Conservation (phyloP, 257 asterid species). For the Solanum pimpinellifolium region DNA sequence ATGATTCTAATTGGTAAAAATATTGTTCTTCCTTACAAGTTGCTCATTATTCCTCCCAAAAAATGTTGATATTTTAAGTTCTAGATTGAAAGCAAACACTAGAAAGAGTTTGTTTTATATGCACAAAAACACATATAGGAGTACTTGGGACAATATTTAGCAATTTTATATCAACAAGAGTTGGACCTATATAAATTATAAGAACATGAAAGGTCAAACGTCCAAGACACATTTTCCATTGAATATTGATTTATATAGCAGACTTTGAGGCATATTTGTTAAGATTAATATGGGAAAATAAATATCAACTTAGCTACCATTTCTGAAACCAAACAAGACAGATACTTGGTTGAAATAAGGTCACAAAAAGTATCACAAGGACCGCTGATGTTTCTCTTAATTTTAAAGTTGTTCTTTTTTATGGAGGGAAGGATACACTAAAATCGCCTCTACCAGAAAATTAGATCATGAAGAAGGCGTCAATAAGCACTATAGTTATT, state of each 20-base stretch:
- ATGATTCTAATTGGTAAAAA: no score
- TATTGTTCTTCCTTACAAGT: no score
- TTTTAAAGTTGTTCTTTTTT: not conserved
- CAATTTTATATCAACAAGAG: no score
- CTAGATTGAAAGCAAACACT: no score
- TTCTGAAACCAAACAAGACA: not conserved
- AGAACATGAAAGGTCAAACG: no score
- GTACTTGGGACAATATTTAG: no score
- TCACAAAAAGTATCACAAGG: not conserved
- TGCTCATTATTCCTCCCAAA: no score
- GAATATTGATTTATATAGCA: not conserved
- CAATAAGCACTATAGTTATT: conserved; percentile 22
- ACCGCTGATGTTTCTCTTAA: not conserved
- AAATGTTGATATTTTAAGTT: no score
- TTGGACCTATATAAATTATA: no score
- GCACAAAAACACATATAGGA: no score
- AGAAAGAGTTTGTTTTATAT: no score
- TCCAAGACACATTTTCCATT: no score
- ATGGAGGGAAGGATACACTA: conserved; percentile 39
- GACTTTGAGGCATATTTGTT: not conserved
- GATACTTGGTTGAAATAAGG: not conserved
- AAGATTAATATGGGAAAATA: not conserved
- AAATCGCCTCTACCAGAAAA: conserved; percentile 54
- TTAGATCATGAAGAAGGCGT: conserved; percentile 53
- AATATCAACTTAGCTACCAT: not conserved